Base-by-base conservation (phyloP, 129 eudicot species). In the Flaveria sonorensis region DNA sequence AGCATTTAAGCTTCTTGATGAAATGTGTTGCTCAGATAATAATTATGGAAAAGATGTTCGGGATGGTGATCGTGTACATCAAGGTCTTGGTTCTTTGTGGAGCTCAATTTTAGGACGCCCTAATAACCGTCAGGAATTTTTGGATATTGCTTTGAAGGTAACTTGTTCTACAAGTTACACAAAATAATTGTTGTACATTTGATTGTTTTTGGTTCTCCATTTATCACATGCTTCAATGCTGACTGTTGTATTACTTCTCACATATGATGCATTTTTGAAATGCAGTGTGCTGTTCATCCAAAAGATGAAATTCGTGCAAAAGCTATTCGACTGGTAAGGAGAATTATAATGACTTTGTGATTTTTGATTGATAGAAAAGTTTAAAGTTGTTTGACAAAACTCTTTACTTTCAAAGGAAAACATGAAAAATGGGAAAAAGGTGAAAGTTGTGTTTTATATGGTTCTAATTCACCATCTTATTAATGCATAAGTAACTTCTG, bases 1-100 rank as follows among this genome's bases (percentile, higher is more conserved):
- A 20, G 92, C 86, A 3, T 82, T 88, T 85, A 79, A 86, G 84
- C 85, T 95, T 70, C 88, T 95, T 75, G 86, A 91, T 71, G 89
- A 87, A 15, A 52, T 95, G 70, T 95, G 97, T 72, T 84, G 78
- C 77, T 85, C 96, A 14, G 82, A 82, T 32, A 67, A 80, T 55
- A 65, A 83, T 63, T 42, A 59, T 30, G 89, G 86, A 19, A 82
- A 83, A 67, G 93, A 91, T 81, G 74, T 61, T 50, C 89, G 86
- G 68, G 96, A 91, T 51, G 89, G 96, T 77, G 97, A 95, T 77
- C 97, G 96, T 64, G 91, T 91, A 69, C 88, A 89, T 45, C 99
- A 95, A 84, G 99, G 99, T 65, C 97, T 95, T 80, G 99, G 99
- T 52, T 87, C 92, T 60, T 86, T 88, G 52, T 95, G 99, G 99